Conservation (phyloP, 805 yeast genomes). For the Starmerella potacharoeniae region DNA sequence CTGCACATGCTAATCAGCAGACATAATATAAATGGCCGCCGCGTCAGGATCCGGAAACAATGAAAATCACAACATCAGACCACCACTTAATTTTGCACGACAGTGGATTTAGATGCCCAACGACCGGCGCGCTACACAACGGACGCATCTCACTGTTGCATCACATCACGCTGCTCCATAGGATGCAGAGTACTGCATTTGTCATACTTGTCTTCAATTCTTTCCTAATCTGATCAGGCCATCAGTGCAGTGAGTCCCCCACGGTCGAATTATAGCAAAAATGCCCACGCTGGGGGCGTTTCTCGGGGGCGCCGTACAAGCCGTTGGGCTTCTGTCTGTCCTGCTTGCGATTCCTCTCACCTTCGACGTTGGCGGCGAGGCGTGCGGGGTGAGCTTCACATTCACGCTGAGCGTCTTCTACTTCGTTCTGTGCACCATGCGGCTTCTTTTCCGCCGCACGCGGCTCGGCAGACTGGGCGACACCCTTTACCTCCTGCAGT, state of each 20-base stretch:
- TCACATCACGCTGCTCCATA: background rate
- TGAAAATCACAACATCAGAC: too few relatives aligned
- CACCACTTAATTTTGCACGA: too few relatives aligned
- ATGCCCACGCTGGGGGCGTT: slow-evolving; percentile 10
- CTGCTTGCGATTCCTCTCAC: slow-evolving; percentile 74
- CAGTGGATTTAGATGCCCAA: too few relatives aligned
- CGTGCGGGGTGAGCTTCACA: slow-evolving; percentile 80
- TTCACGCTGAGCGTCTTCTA: slow-evolving; percentile 61
- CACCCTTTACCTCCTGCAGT: slow-evolving; percentile 63
- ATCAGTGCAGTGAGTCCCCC: background rate
- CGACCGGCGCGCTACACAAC: too few relatives aligned
- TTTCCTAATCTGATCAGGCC: background rate
- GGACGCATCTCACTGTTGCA: background rate
- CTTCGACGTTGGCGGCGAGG: slow-evolving; percentile 84
- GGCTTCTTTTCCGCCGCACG: slow-evolving; percentile 40
- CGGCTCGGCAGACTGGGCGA: slow-evolving; percentile 29
- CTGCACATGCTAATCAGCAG: background rate
- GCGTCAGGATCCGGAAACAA: too few relatives aligned
- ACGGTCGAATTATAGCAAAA: background rate
- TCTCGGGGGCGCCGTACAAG: slow-evolving; percentile 8
- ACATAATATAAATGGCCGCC: background rate
- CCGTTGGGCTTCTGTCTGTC: slow-evolving; percentile 17
- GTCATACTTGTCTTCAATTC: background rate
- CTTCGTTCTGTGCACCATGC: slow-evolving; percentile 58
- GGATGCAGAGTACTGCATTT: background rate